phyloP scores from a whole-genome alignment of 805 yeast species.

The Teunomyces atbi region DNA sequence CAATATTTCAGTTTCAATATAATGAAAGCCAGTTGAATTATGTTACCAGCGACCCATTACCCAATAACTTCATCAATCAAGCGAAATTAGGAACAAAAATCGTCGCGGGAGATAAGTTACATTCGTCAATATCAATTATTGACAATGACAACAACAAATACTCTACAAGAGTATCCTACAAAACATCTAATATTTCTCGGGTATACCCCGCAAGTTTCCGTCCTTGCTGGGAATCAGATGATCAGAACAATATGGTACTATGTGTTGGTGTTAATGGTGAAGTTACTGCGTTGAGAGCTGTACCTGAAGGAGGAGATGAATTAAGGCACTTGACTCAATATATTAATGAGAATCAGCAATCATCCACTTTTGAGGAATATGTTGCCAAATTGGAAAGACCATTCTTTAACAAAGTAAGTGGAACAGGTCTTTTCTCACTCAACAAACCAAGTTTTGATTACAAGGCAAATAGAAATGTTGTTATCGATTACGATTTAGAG shows the following conservation, averaged over 20 bases:
- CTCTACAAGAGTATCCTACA: slow-evolving; percentile 13
- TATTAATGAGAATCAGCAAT: slow-evolving; percentile 8
- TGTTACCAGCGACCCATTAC: slow-evolving; percentile 29
- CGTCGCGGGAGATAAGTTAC: slow-evolving; percentile 35
- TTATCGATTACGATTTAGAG: slow-evolving; percentile 37
- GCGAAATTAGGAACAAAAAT: slow-evolving; percentile 19
- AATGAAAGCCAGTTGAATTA: slow-evolving; percentile 11
- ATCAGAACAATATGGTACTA: slow-evolving; percentile 13
- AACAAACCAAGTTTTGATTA: slow-evolving; percentile 37
- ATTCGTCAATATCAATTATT: slow-evolving; percentile 30
- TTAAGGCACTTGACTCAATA: slow-evolving; percentile 12
- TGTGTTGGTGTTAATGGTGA: slow-evolving; percentile 42
- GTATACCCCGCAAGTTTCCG: slow-evolving; percentile 24
- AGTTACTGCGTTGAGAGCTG: slow-evolving; percentile 18
- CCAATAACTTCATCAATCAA: slow-evolving; percentile 34
- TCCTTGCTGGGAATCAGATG: slow-evolving; percentile 18
- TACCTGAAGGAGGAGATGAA: slow-evolving; percentile 13
- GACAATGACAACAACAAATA: slow-evolving; percentile 11
- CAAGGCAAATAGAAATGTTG: slow-evolving; percentile 18
- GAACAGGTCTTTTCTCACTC: slow-evolving; percentile 37
- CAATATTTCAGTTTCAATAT: slow-evolving; percentile 29
- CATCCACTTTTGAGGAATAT: slow-evolving; percentile 10
- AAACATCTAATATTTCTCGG: slow-evolving; percentile 32
- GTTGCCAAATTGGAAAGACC: slow-evolving; percentile 29
- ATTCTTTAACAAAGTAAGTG: slow-evolving; percentile 35